Evolutionary conservation across 495 filamentous ascomycete genomes (phyloP), one percentile per base, ranked within the genome.

Genomic region (Annulohypoxylon maeteangense): DNA sequence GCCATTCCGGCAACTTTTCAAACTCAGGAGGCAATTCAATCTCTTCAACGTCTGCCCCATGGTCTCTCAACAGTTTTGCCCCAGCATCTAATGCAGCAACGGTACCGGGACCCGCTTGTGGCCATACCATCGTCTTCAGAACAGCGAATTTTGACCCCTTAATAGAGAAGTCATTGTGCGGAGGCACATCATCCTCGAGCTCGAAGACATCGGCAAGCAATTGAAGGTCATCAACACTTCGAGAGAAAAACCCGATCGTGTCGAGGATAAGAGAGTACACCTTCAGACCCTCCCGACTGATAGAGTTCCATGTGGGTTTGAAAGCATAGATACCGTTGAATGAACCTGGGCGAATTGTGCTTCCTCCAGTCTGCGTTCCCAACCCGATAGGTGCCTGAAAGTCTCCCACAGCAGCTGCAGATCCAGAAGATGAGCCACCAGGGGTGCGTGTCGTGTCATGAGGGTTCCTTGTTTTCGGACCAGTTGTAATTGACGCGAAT

Each of bases 281-380:
- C 68, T 82, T 83, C 58, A 77, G 71, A 0, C 86, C 87, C 71
- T 88, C 86, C 22, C 84, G 77, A n/a, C 81, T 85, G 25, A 89
- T 83, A 0, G 84, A 74, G 42, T 81, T 83, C 82, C 84, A 86
- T 0, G 87, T 90, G 27, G 87, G 87, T 70, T 89, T 90, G 25
- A 88, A 71, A 3, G 80, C 84, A 65, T 83, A 88, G 16, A 85
- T 79, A 29, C 86, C 85, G 58, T 85, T 86, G 74, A 83, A 89
- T 0, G 84, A 87, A 3, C 73, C 86, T 0, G 87, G 87, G 1
- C 86, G 82, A 45, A 85, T 81, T n/a, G 72, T 77, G 29, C 78
- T 82, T 0, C 86, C 86, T 8, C 81, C 84, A 0, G 85, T 88
- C 73, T 88, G 86, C 0, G 85, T 83, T 0, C 84, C 85, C 6